A percentile compares a stretch with the other conserved stretches of the same genome.
phyloP scores from a whole-genome alignment of 2,329 filamentous ascomycete species.

The Phialophora macrospora region DNA sequence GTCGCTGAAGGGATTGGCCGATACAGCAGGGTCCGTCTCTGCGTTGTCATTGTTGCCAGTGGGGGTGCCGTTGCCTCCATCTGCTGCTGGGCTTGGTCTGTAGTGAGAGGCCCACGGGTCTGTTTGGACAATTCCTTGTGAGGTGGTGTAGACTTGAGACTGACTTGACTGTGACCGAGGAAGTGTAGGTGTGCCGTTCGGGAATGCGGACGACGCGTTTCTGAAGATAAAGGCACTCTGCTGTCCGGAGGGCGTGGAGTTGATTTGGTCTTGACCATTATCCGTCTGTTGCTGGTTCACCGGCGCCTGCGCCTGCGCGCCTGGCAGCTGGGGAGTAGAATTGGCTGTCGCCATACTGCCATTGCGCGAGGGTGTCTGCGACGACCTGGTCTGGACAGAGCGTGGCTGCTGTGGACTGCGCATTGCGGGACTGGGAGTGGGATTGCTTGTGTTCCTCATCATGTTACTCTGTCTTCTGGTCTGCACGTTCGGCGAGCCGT shows the following conservation, averaged over 20 bases:
- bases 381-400: constrained; percentile 20
- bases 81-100: constrained; percentile 3
- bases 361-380: constrained; percentile 26
- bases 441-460: constrained; percentile 9
- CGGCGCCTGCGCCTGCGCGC: constrained; percentile 4
- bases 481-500: constrained; percentile 13
- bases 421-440: not conserved
- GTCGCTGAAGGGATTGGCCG: constrained; percentile 35
- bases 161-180: constrained; percentile 24
- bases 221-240: constrained; percentile 32
- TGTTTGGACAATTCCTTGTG: constrained; percentile 28
- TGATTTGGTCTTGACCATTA: constrained; percentile 17
- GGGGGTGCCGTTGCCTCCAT: constrained; percentile 5
- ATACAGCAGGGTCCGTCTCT: constrained; percentile 19
- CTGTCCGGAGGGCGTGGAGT: constrained; percentile 6
- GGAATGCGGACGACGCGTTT: constrained; percentile 33
- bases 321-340: constrained; percentile 14
- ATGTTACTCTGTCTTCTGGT: constrained; percentile 23
- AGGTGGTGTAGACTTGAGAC: constrained; percentile 31
- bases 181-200: constrained; percentile 29
- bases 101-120: constrained; percentile 29
- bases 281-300: constrained; percentile 3
- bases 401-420: constrained; percentile 30
- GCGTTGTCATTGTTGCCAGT: constrained; percentile 14
- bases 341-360: constrained; percentile 10